phyloP scores from a whole-genome alignment of 352 stramenopile genomes.

The Globisporangium perplexum region DNA sequence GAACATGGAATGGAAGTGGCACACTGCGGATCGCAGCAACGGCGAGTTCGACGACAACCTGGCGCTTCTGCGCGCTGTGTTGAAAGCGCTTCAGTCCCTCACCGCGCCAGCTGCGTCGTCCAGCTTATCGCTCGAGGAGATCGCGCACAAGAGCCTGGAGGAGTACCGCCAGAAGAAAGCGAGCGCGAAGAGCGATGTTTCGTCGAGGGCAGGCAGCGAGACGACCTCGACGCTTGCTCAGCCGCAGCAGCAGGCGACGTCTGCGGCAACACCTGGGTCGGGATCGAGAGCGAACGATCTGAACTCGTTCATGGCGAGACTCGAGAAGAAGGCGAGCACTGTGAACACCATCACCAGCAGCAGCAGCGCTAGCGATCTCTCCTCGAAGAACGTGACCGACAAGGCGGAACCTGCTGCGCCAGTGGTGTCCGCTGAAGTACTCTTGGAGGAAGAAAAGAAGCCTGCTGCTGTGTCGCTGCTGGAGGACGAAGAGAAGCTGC shows the following conservation, averaged over 20 bases:
- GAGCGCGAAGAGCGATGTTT: neutral
- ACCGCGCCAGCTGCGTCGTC: slow-evolving; percentile 24
- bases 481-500: slow-evolving; percentile 27
- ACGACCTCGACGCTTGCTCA: neutral
- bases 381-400: slow-evolving; percentile 12
- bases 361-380: slow-evolving; percentile 13
- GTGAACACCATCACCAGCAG: too few species aligned
- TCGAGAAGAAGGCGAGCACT: slow-evolving; percentile 45
- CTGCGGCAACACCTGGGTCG: slow-evolving; percentile 1
- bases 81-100: slow-evolving; percentile 61
- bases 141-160: slow-evolving; percentile 31
- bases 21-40: slow-evolving; percentile 46
- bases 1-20: slow-evolving; percentile 85
- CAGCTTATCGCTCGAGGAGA: slow-evolving; percentile 48
- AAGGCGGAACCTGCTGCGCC: slow-evolving; percentile 4
- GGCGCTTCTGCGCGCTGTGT: slow-evolving; percentile 46
- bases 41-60: slow-evolving; percentile 71
- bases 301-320: slow-evolving; percentile 45
- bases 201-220: neutral
- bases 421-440: neutral
- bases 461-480: neutral
- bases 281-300: slow-evolving; percentile 18
- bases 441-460: neutral
- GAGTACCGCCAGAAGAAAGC: slow-evolving; percentile 25
- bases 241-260: neutral